Conservation (phyloP, 208 protist genomes). For the Crithidia thermophila region DNA sequence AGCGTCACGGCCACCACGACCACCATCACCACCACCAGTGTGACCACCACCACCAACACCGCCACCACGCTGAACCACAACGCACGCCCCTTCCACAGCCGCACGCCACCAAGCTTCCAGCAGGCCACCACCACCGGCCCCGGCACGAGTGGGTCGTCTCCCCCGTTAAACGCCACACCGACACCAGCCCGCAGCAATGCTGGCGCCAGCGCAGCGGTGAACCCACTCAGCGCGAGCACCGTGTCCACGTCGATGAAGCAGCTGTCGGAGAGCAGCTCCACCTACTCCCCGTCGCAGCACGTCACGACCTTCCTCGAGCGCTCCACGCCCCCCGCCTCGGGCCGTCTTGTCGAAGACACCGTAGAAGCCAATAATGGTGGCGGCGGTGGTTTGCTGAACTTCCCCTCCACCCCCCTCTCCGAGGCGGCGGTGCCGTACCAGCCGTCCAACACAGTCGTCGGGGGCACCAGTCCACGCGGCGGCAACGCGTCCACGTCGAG, state of each 20-base stretch:
- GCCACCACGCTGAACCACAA: constrained; percentile 33
- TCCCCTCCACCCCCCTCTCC: constrained; percentile 33
- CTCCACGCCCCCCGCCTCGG: constrained; percentile 23
- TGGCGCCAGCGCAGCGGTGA: not conserved
- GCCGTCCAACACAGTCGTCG: constrained; percentile 11
- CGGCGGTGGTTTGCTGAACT: constrained; percentile 22
- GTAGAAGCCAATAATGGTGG: too few species aligned
- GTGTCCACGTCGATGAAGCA: constrained; percentile 34
- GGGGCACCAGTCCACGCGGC: constrained; percentile 18
- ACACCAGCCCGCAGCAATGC: not conserved
- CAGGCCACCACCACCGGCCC: not conserved
- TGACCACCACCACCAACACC: constrained; percentile 1
- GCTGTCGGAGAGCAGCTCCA: constrained; percentile 35
- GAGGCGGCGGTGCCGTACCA: constrained; percentile 27
- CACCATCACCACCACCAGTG: not conserved
- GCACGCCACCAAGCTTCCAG: constrained; percentile 18
- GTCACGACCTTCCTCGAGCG: constrained; percentile 43
- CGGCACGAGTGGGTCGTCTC: not conserved
- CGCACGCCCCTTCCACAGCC: constrained; percentile 32
- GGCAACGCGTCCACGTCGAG: constrained; percentile 23
- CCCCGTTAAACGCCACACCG: not conserved
- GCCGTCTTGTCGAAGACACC: constrained; percentile 22
- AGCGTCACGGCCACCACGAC: not conserved
- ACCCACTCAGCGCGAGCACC: too few species aligned
- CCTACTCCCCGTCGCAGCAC: constrained; percentile 50